Evolutionary conservation across 2,329 filamentous ascomycete species (phyloP).

Genomic region (Diaporthe citri): DNA sequence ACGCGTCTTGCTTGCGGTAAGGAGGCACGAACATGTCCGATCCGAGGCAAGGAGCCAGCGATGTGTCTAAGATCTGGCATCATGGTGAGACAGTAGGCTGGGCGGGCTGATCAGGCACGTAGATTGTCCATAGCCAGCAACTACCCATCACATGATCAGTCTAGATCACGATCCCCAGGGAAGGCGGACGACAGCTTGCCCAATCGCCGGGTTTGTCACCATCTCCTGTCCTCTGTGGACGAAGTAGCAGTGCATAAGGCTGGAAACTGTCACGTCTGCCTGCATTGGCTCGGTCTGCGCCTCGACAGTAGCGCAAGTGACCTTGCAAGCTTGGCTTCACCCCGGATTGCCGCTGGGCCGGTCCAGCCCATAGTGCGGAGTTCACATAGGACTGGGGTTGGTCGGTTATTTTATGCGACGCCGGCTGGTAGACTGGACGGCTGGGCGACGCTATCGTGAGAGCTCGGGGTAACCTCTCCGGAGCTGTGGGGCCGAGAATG

Average conservation of each 20-base stretch:
- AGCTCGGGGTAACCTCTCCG: not conserved
- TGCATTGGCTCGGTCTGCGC: not conserved
- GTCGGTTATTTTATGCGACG: not conserved
- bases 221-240: not conserved
- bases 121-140: not conserved
- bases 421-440: not conserved
- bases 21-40: not conserved
- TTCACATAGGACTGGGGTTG: not conserved
- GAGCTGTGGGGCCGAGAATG: not conserved
- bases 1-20: no score
- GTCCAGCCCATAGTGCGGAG: not conserved
- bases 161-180: not conserved
- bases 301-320: not conserved
- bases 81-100: not conserved
- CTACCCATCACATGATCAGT: not conserved
- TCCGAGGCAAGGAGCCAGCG: not conserved
- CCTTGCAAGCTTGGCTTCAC: not conserved
- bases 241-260: not conserved
- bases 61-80: not conserved
- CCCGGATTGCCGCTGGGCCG: not conserved
- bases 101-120: not conserved
- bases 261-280: slow-evolving; percentile 4
- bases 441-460: slow-evolving; percentile 2
- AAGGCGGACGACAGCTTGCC: not conserved
- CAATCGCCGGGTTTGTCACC: not conserved